Base-by-base conservation (phyloP, 495 filamentous ascomycete species). In the Coniosporium apollinis region DNA sequence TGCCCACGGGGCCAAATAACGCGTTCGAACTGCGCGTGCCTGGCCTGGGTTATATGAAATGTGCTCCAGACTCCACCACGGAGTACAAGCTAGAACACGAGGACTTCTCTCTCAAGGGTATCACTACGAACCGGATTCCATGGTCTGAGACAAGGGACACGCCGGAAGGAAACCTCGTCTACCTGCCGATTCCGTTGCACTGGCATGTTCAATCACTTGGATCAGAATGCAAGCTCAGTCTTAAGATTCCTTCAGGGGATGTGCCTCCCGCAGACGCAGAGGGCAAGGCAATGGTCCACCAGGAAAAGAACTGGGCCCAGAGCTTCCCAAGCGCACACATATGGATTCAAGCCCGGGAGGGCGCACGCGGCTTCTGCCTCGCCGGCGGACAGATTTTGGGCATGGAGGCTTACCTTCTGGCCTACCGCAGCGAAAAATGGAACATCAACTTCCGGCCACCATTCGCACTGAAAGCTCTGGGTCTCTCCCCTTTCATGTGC, bases 291-390 rank as follows among this genome's bases (percentile, higher is more conserved):
- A 45, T 35, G 5, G 51, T 61, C 1, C 61, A 66, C 34, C 48
- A 59, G 19, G 63, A 65, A 43, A 67, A 66, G 45, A 66, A 65
- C 41, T 66, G 58, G 61, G 59, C 58, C 1, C 24, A 40, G 5
- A 50, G 43, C 21, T 67, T 67, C 39, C 63, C 63, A 2, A 22
- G 39, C 13, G 52, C 52, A 4, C 65, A 65, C 47, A 58, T 59
- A 17, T 66, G 63, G 62, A 31, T 60, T 17, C 61, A 59, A 36
- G 49, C 47, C 5, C 40, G 47, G 24, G 31, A 48, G 24, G 41
- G 34, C 30, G 33, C 43, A 18, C 38, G 45, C 19, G 52, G 43
- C 2, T 45, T 61, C 21, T 56, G 46, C 28, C 41, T 56, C 15
- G 60, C 63, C 0, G 61, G 62, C 3, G 63, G 63, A 5, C 49